Evolutionary conservation across 2,329 filamentous ascomycete species (phyloP).

Genomic region (Penicillium expansum): DNA sequence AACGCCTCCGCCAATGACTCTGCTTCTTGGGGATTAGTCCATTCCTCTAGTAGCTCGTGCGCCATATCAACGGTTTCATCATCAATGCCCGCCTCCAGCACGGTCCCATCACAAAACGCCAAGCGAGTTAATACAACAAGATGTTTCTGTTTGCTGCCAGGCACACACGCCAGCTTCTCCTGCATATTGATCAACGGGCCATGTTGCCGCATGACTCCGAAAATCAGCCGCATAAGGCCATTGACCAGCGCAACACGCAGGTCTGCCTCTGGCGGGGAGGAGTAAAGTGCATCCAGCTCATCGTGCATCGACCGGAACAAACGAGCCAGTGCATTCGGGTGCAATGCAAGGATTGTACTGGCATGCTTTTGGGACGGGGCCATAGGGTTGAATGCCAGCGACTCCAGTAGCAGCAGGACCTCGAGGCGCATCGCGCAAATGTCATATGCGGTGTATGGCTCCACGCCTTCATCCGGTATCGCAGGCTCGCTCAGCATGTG

Average conservation of each 20-base stretch:
- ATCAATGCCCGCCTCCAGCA: constrained; percentile 74
- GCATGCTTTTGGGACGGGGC: constrained; percentile 62
- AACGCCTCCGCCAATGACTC: constrained; percentile 56
- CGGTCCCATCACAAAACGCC: constrained; percentile 77
- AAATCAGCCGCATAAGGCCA: constrained; percentile 58
- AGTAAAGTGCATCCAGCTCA: constrained; percentile 62
- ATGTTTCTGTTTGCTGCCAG: constrained; percentile 77
- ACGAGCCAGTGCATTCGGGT: constrained; percentile 69
- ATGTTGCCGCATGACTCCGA: constrained; percentile 60
- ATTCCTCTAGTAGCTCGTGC: constrained; percentile 74
- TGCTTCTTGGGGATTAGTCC: constrained; percentile 75
- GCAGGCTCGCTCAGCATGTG: constrained; percentile 57
- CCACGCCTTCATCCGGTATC: constrained; percentile 43
- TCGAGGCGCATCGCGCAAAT: constrained; percentile 46
- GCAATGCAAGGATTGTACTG: constrained; percentile 62
- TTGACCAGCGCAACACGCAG: constrained; percentile 56
- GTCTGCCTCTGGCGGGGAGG: constrained; percentile 46
- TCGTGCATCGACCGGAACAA: constrained; percentile 74
- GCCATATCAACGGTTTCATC: constrained; percentile 77
- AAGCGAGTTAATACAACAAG: constrained; percentile 75
- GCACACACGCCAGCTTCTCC: constrained; percentile 66
- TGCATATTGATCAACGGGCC: constrained; percentile 64
- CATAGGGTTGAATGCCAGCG: constrained; percentile 43
- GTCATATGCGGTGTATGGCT: constrained; percentile 39
- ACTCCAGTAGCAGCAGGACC: constrained; percentile 44